A percentile compares a stretch with the other conserved stretches of the same genome.
phyloP scores from a whole-genome alignment of 2,329 filamentous ascomycete species.

The Cordyceps pruinosa region DNA sequence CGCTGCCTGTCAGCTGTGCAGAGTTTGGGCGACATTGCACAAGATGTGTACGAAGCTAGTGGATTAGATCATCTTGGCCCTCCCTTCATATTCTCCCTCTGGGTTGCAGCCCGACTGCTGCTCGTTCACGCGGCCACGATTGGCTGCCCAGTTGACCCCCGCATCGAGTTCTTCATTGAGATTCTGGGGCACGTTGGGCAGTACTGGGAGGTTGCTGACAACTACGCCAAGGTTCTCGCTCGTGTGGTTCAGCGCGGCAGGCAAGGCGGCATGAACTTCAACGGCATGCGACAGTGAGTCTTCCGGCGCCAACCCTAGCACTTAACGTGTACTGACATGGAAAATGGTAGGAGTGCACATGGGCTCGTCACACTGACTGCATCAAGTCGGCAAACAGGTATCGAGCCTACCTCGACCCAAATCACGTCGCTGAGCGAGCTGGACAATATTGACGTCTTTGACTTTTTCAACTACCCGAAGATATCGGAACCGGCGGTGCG shows the following conservation, averaged over 20 bases:
- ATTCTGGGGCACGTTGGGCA: constrained; percentile 34
- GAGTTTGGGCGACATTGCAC: constrained; percentile 36
- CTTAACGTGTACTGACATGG: not conserved
- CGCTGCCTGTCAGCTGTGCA: constrained; percentile 37
- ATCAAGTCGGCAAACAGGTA: constrained; percentile 28
- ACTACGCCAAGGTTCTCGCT: constrained; percentile 34
- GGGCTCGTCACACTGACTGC: constrained; percentile 32
- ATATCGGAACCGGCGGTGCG: constrained; percentile 18
- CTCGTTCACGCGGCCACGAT: constrained; percentile 35
- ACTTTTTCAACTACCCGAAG: constrained; percentile 39
- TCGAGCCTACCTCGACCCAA: constrained; percentile 33
- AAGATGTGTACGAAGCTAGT: constrained; percentile 37
- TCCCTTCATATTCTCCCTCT: constrained; percentile 38
- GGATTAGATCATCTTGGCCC: constrained; percentile 36
- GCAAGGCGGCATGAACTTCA: constrained; percentile 30
- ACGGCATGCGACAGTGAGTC: constrained; percentile 35
- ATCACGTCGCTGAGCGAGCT: constrained; percentile 33
- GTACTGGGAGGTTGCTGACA: constrained; percentile 38
- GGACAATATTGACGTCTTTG: constrained; percentile 38
- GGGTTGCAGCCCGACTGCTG: constrained; percentile 35
- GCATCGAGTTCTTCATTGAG: constrained; percentile 38
- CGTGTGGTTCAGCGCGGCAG: constrained; percentile 31
- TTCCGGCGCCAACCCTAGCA: not conserved
- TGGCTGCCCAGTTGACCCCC: constrained; percentile 29
- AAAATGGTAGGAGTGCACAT: constrained; percentile 28